Percentiles rank a stretch among this genome's conserved stretches.
phyloP scores from a whole-genome alignment of 2,329 filamentous ascomycete species.

The Beauveria sp. region DNA sequence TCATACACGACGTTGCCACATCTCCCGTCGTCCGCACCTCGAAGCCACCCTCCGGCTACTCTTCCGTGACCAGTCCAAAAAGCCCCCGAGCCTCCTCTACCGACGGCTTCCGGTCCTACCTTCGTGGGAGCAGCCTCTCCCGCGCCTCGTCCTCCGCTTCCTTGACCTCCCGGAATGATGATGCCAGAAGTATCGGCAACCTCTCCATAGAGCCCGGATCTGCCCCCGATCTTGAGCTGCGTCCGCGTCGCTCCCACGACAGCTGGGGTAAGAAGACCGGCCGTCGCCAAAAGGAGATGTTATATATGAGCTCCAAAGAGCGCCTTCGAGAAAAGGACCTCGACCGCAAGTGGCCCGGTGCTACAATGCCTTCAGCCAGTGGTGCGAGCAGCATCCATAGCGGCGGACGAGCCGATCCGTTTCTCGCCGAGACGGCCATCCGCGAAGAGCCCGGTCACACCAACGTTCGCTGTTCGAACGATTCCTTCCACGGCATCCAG shows the following conservation, averaged over 20 bases:
- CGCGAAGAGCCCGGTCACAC: conserved; percentile 42
- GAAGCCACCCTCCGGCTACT: conserved; percentile 71
- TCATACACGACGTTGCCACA: conserved; percentile 51
- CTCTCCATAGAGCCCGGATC: conserved; percentile 52
- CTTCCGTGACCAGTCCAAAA: conserved; percentile 39
- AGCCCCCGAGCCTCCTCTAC: conserved; percentile 42
- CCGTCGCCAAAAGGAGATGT: conserved; percentile 50
- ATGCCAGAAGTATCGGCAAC: conserved; percentile 56
- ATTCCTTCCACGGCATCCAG: conserved; percentile 32
- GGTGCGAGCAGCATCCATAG: conserved; percentile 30
- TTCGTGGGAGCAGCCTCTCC: conserved; percentile 39
- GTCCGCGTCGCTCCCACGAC: conserved; percentile 48
- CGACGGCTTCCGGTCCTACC: conserved; percentile 41
- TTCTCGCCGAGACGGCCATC: conserved; percentile 46
- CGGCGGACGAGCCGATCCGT: conserved; percentile 36
- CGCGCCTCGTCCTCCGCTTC: conserved; percentile 55
- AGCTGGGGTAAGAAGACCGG: conserved; percentile 54
- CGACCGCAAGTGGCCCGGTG: conserved; percentile 46
- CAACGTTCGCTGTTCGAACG: conserved; percentile 20
- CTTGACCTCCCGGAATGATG: conserved; percentile 46
- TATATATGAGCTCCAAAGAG: conserved; percentile 70
- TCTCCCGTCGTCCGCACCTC: conserved; percentile 74
- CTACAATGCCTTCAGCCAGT: conserved; percentile 26
- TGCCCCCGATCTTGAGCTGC: conserved; percentile 41
- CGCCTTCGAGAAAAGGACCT: conserved; percentile 54